Conservation (phyloP, 2,329 filamentous ascomycete species). For the Neoascochyta sp. region DNA sequence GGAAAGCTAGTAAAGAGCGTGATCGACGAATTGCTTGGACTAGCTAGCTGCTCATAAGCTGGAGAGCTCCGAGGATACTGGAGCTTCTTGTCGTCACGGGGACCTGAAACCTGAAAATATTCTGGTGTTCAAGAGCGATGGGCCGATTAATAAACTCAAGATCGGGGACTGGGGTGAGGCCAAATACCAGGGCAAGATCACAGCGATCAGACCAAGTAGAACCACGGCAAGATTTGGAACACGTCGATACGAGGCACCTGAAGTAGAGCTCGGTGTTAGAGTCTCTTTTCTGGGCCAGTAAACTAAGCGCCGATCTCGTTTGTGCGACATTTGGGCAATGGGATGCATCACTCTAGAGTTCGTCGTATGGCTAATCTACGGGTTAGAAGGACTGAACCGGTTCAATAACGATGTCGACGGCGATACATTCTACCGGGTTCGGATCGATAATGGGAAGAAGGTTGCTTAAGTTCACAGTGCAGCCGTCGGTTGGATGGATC, state of each 20-base stretch:
- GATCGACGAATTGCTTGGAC: constrained; percentile 11
- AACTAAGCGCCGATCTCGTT: constrained; percentile 9
- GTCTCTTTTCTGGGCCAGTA: not conserved
- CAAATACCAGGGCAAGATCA: constrained; percentile 6
- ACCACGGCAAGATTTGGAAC: constrained; percentile 14
- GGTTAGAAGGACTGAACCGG: constrained; percentile 1
- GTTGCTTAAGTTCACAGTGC: constrained; percentile 1
- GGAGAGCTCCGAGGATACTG: not conserved
- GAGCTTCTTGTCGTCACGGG: constrained; percentile 22
- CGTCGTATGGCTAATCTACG: constrained; percentile 20
- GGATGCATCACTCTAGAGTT: constrained; percentile 23
- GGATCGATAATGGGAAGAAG: not conserved
- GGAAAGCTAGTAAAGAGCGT: no score
- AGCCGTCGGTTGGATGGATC: constrained; percentile 5
- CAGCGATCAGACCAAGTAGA: constrained; percentile 3
- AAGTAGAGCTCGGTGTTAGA: constrained; percentile 4
- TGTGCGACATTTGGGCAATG: constrained; percentile 24
- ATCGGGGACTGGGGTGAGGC: constrained; percentile 17
- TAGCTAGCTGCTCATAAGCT: constrained; percentile 15
- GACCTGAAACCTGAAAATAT: constrained; percentile 42
- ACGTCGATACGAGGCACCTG: constrained; percentile 14
- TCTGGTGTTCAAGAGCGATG: constrained; percentile 18
- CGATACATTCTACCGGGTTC: constrained; percentile 1
- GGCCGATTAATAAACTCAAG: constrained; percentile 11
- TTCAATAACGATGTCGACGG: constrained; percentile 3